Conservation (phyloP, 192 early-diverging fungal species). For the Coemansia sp. region DNA sequence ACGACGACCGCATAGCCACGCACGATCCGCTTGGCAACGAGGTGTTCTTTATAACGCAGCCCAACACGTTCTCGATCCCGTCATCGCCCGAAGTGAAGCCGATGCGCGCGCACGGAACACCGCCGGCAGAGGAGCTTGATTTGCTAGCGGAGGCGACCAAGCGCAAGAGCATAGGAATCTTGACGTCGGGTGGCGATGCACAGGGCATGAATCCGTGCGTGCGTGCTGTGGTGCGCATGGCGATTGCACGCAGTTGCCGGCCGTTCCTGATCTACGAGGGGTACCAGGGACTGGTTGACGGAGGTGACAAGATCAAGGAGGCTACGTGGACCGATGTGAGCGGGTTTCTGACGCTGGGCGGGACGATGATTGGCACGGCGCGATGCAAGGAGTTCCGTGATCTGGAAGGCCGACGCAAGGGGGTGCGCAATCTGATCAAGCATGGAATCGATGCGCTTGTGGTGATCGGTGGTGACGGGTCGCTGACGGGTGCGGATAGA, state of each 20-base stretch:
- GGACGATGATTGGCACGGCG: constrained; percentile 94
- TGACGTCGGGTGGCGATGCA: constrained; percentile 94
- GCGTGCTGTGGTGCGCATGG: constrained; percentile 84
- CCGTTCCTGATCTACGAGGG: constrained; percentile 94
- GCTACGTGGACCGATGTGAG: constrained; percentile 91
- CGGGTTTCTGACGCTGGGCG: constrained; percentile 83
- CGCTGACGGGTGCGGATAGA: constrained; percentile 91
- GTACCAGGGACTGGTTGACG: constrained; percentile 95
- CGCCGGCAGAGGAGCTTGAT: constrained; percentile 6
- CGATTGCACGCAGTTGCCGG: constrained; percentile 77
- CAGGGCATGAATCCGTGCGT: constrained; percentile 99
- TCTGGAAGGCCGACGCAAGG: constrained; percentile 79
- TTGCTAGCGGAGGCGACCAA: neutral
- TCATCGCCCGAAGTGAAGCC: constrained; percentile 41
- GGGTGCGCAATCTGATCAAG: constrained; percentile 82
- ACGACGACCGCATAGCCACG: constrained; percentile 48
- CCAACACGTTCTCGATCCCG: constrained; percentile 55
- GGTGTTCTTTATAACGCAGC: constrained; percentile 67
- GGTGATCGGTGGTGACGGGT: constrained; percentile 96
- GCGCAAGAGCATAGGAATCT: constrained; percentile 84
- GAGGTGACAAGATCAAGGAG: constrained; percentile 81
- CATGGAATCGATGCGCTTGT: constrained; percentile 94
- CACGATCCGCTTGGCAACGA: constrained; percentile 84
- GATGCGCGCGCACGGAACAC: constrained; percentile 1
- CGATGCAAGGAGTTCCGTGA: constrained; percentile 85